Base-by-base conservation (phyloP, 306 rosid species). In the Herpetospermum pedunculosum region DNA sequence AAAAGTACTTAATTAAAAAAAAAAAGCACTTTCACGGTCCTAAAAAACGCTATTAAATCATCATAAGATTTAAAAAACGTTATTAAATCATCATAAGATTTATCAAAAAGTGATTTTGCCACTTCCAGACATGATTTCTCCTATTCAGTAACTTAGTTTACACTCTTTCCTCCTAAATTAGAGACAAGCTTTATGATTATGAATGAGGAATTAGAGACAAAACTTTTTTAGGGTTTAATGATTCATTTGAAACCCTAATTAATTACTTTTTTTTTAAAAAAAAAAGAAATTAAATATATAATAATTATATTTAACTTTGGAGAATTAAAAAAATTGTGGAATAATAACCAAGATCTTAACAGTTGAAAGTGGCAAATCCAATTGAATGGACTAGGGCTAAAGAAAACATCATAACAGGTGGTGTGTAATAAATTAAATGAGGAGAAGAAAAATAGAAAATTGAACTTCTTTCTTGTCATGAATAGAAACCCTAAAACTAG, bases 341-440 rank as follows among this genome's bases (percentile, higher is more conserved):
- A 19, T 65, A 26, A 73, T 77, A 11, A 28, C 5, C 77, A 77
- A 80, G 75, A 73, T 77, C 77, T 75, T 21, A 75, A 52, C 75
- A 74, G 32, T 46, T 83, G 16, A 70, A 55, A 76, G 84, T 80
- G 89, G 78, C 81, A 83, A 75, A 88, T 86, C 77, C 80, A 70
- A 69, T 50, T 52, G 70, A 23, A 38, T 65, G 50, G 52, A 65
- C 50, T 65, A 21, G 72, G 19, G 11, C 32, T 38, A 40, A 40
- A 65, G 28, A 32, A 34, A 60, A 43, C 26, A 62, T 32, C 26
- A 60, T 32, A 32, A 35, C 50, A 38, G 32, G 72, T 65, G 72
- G 29, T 40, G 46, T 21, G 34, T 18, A n/a, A 32, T 46, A 37
- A 21, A 64, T 64, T 18, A n/a, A 64, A n/a, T 19, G 1, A 8